Evolutionary conservation across 2,329 filamentous ascomycete genomes (phyloP).

Genomic region (Orbilia blumenaviensis): DNA sequence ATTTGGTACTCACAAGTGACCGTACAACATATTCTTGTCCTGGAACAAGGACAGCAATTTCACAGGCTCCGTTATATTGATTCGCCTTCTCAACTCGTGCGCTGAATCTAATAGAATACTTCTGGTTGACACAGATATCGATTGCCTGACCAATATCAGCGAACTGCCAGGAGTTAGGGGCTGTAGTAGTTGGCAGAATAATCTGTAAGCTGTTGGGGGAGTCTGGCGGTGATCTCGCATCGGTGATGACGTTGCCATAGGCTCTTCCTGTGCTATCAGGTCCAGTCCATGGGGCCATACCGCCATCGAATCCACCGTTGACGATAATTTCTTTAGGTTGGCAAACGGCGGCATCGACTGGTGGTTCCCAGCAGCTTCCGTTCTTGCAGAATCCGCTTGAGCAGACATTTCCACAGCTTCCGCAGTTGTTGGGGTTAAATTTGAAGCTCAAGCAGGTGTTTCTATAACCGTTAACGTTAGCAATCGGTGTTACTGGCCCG

Average conservation of each 20-base stretch:
- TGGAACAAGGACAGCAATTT: not conserved
- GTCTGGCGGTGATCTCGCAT: constrained; percentile 5
- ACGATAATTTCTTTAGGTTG: constrained; percentile 31
- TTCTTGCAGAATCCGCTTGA: constrained; percentile 28
- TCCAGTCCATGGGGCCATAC: constrained; percentile 16
- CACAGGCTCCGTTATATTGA: not conserved
- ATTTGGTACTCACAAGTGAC: not conserved
- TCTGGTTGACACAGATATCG: constrained; percentile 2
- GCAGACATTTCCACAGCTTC: constrained; percentile 46
- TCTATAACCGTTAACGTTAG: not conserved
- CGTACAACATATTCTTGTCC: not conserved
- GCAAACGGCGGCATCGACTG: constrained; percentile 16
- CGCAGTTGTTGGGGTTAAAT: constrained; percentile 50
- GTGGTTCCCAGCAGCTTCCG: not conserved
- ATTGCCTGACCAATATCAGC: constrained; percentile 6
- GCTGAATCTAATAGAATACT: constrained; percentile 1
- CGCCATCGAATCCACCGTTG: constrained; percentile 52
- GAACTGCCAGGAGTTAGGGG: not conserved
- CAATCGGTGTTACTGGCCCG: not conserved
- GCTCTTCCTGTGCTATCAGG: not conserved
- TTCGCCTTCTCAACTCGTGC: not conserved
- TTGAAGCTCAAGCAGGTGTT: constrained; percentile 33
- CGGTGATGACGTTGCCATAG: not conserved
- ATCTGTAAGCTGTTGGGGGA: constrained; percentile 11
- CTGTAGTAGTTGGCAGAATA: not conserved